Evolutionary conservation across 495 filamentous ascomycete genomes (phyloP), one percentile per base, ranked within the genome.

Genomic region (Hyaloscypha bicolor): DNA sequence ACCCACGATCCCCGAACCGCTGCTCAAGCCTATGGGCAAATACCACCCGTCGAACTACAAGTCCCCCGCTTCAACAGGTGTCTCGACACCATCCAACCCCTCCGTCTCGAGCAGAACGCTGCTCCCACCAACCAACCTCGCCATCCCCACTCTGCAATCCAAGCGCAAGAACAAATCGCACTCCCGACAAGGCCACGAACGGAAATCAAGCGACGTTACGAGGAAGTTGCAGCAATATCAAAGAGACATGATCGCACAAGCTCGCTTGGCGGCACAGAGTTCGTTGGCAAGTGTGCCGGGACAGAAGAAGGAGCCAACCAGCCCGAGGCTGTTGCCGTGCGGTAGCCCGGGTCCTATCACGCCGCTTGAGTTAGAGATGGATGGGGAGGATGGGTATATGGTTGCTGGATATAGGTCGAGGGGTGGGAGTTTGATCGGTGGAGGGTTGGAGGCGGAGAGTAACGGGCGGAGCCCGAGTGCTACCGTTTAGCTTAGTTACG

Each of bases 281-380:
- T 76, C 79, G 8, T 19, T 53, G 29, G 45, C 77, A 72, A 6
- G 42, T 14, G 42, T 37, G 12, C 12, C 77, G 69, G 64, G 3
- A 25, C 35, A 35, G 21, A 42, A 22, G 37, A 19, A 69, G 73
- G 71, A 78, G 67, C 82, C 90, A 42, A 78, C 79, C 12, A 88
- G 88, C 25, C 92, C 92, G 9, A 79, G 86, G 21, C 74, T 95
- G 39, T 80, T 80, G 30, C 92, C 92, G 2, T 80, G 91, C 4
- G 85, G 85, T n/a, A 92, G 89, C 55, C 90, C 91, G 1, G 91
- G 91, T 0, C 90, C 90, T 0, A 90, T 94, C 48, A 94, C 92
- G 2, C 91, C 92, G 0, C 82, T 95, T 74, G 85, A 85, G 3
- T 75, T 95, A 33, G 90, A 93, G 70, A 83, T 80, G 9, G 63